phyloP scores from a whole-genome alignment of 805 yeast genomes.

The Kazachstania martiniae region DNA sequence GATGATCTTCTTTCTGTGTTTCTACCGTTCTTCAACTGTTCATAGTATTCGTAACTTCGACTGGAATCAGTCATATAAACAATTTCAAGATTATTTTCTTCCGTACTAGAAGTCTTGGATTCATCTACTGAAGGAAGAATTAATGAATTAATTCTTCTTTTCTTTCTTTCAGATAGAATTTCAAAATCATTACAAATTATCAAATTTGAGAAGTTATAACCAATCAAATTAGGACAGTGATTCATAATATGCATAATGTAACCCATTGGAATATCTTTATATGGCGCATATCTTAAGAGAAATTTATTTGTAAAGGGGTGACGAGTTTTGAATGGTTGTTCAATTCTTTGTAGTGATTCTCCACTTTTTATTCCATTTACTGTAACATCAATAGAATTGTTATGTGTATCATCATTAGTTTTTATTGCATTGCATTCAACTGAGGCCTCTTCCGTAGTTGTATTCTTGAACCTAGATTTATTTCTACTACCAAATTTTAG shows the following conservation, averaged over 20 bases:
- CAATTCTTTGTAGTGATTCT: neutral
- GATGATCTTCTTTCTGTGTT: slow-evolving; percentile 5
- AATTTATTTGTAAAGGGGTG: slow-evolving; percentile 59
- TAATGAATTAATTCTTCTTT: slow-evolving; percentile 7
- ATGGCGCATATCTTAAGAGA: slow-evolving; percentile 47
- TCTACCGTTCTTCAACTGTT: slow-evolving; percentile 1
- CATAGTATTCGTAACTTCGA: slow-evolving; percentile 16
- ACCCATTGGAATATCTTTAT: slow-evolving; percentile 76
- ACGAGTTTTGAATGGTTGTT: slow-evolving; percentile 7
- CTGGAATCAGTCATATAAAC: slow-evolving; percentile 23
- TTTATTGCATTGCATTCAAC: no score
- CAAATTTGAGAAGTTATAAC: slow-evolving; percentile 48
- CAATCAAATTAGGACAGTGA: slow-evolving; percentile 51
- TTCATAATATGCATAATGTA: slow-evolving; percentile 55
- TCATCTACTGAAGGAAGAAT: slow-evolving; percentile 14
- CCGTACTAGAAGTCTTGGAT: slow-evolving; percentile 5
- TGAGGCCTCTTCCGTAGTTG: neutral
- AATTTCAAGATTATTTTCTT: slow-evolving; percentile 13
- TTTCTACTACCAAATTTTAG: slow-evolving; percentile 9
- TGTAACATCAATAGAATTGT: no score
- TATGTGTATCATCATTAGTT: no score
- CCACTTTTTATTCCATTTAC: neutral
- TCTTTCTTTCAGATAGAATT: slow-evolving; percentile 4
- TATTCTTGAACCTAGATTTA: neutral
- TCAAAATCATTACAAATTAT: slow-evolving; percentile 57